phyloP scores from a whole-genome alignment of 106 monocot genomes.

The Platanthera zijinensis region DNA sequence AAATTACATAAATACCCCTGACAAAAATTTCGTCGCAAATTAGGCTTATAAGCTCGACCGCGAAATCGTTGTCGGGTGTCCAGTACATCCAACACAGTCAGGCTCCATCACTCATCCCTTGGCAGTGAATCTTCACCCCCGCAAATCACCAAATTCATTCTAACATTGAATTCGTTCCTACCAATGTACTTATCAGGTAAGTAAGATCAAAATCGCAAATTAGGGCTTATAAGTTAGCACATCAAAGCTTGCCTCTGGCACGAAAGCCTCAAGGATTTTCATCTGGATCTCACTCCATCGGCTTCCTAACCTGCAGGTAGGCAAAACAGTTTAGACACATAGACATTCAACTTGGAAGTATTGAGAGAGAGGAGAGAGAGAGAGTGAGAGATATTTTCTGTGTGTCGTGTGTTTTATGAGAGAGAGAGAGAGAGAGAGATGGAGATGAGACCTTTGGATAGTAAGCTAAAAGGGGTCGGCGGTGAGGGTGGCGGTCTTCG shows the following conservation, averaged over 20 bases:
- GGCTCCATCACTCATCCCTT: too few relatives aligned
- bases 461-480: constrained; percentile 39
- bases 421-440: neutral
- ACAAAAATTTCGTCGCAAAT: too few relatives aligned
- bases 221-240: neutral
- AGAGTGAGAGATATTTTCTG: neutral
- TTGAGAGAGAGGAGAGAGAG: neutral
- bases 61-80: too few relatives aligned
- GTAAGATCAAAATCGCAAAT: neutral
- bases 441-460: constrained; percentile 35
- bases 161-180: neutral
- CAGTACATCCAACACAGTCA: too few relatives aligned
- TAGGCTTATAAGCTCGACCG: too few relatives aligned
- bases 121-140: too few relatives aligned
- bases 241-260: constrained; percentile 53
- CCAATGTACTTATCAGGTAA: neutral
- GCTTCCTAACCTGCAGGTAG: constrained; percentile 43
- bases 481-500: constrained; percentile 60
- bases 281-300: constrained; percentile 51
- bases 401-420: neutral
- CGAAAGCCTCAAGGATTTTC: constrained; percentile 69
- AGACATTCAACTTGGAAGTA: neutral
- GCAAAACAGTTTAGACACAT: neutral
- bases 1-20: too few relatives aligned
- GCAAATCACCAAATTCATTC: too few relatives aligned